A percentile compares a stretch with the other conserved stretches of the same genome.
phyloP scores from a whole-genome alignment of 1,284 basidiomycete genomes.

The Boletus semigastroideus region DNA sequence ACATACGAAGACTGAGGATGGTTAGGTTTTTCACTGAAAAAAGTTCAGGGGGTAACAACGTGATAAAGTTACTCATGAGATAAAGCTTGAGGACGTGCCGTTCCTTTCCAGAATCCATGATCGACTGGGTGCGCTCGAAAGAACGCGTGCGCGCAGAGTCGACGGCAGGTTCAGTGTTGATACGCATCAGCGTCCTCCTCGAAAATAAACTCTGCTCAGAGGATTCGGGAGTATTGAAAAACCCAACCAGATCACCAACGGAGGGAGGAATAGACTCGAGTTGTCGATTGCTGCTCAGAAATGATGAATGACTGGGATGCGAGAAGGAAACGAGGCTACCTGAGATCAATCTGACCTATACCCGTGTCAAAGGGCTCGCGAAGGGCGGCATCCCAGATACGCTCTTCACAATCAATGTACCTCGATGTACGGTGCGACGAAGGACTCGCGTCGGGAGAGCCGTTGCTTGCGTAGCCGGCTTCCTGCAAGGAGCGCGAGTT shows the following conservation, averaged over 20 bases:
- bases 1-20: constrained; percentile 35
- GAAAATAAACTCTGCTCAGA: constrained; percentile 29
- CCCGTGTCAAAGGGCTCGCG: constrained; percentile 30
- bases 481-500: constrained; percentile 29
- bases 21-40: constrained; percentile 31
- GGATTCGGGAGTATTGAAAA: constrained; percentile 31
- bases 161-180: constrained; percentile 26
- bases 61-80: constrained; percentile 29
- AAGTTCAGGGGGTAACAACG: constrained; percentile 27
- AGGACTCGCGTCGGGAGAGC: constrained; percentile 13
- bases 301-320: constrained; percentile 11
- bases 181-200: constrained; percentile 17
- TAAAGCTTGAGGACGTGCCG: constrained; percentile 34
- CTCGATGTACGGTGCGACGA: constrained; percentile 16
- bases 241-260: constrained; percentile 24
- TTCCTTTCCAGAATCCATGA: constrained; percentile 34
- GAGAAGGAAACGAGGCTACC: constrained; percentile 17
- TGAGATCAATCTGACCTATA: constrained; percentile 34
- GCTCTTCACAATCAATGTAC: constrained; percentile 29
- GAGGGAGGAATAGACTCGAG: constrained; percentile 29
- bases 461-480: constrained; percentile 14
- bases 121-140: constrained; percentile 32
- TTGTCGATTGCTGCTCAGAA: constrained; percentile 19
- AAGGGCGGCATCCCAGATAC: constrained; percentile 31
- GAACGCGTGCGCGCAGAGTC: constrained; percentile 23